Percentiles rank a stretch among this genome's conserved stretches.
These are phyloP conservation scores for Geosiphon pyriformis DNA, from an alignment of 192 early-diverging fungal genomes.

Conservation along the genomic window DNA sequence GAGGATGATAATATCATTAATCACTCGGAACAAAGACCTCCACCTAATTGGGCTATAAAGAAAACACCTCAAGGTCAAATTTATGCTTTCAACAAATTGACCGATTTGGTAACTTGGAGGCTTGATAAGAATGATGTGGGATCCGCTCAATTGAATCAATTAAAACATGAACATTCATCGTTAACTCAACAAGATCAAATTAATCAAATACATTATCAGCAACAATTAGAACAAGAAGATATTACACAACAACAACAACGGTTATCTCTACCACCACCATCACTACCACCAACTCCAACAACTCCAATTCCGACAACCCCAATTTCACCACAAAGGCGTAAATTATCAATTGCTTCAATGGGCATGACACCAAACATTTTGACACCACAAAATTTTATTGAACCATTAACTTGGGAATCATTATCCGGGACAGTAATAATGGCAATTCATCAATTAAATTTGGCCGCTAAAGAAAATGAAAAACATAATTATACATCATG, in stretches of 20 bases:
- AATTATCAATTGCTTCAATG: neutral
- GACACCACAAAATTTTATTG: neutral
- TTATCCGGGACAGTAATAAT: slow-evolving; percentile 41
- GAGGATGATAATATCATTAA: too few species aligned
- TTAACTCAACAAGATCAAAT: neutral
- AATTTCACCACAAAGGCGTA: too few species aligned
- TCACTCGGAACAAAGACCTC: slow-evolving; percentile 13
- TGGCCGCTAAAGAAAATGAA: slow-evolving; percentile 41
- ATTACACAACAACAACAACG: too few species aligned
- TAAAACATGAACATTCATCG: neutral
- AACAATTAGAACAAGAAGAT: too few species aligned
- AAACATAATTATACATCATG: slow-evolving; percentile 52
- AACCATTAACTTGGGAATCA: slow-evolving; percentile 48
- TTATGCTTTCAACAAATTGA: slow-evolving; percentile 52
- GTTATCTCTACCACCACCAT: neutral
- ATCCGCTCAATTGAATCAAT: slow-evolving; percentile 2
- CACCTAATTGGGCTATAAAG: slow-evolving; percentile 46
- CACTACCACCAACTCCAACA: neutral
- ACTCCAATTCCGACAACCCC: neutral
- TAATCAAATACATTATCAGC: neutral
- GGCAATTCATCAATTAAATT: slow-evolving; percentile 50
- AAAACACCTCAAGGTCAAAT: slow-evolving; percentile 38
- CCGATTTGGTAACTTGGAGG: slow-evolving; percentile 49
- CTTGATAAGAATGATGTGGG: slow-evolving; percentile 33
- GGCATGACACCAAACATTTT: neutral